phyloP scores from a whole-genome alignment of 305 asterid genomes.

The Fraxinus angustifolia region DNA sequence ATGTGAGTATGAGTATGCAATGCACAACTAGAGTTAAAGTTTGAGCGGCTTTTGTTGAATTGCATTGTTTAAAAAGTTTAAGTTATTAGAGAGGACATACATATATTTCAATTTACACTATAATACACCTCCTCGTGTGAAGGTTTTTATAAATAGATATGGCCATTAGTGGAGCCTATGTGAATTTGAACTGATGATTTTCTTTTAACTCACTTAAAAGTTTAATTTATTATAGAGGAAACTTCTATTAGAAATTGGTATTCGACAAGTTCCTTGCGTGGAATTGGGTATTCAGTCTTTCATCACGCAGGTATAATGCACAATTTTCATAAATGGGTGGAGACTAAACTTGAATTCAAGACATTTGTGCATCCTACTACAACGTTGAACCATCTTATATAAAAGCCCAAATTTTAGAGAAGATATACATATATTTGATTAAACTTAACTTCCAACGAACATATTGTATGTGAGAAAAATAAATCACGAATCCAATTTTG shows the following conservation, averaged over 20 bases:
- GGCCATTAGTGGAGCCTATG: not conserved
- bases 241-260: not conserved
- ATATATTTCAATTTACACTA: not conserved
- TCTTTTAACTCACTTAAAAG: not conserved
- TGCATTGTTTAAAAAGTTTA: not conserved
- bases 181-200: not conserved
- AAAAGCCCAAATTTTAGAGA: not conserved
- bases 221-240: not conserved
- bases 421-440: not conserved
- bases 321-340: not conserved
- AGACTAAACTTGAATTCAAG: not conserved
- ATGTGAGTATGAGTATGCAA: not conserved
- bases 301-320: not conserved
- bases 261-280: not conserved
- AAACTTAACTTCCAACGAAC: not conserved
- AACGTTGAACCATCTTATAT: not conserved
- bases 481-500: not conserved
- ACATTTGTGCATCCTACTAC: not conserved
- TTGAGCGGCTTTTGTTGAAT: not conserved
- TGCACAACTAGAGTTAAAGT: not conserved
- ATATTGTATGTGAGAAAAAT: not conserved
- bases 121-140: not conserved
- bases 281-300: conserved; percentile 18
- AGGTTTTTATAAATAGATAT: not conserved
- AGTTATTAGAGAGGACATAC: not conserved